Conservation (phyloP, 2,329 filamentous ascomycete species). For the Teratosphaeria zuluensis region DNA sequence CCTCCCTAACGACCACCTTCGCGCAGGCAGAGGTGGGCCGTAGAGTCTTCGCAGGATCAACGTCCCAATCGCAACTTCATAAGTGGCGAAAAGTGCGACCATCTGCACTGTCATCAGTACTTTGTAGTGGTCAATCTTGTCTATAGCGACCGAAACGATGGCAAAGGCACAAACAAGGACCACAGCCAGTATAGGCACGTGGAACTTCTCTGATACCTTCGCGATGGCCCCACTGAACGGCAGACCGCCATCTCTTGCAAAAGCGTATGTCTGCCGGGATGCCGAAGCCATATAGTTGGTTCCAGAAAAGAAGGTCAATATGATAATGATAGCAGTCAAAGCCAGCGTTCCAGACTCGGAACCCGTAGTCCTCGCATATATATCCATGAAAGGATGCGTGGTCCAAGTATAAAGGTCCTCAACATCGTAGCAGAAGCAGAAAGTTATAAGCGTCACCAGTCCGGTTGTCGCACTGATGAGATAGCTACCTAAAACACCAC, state of each 20-base stretch:
- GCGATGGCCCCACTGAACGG: background rate
- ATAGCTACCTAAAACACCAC: constrained; percentile 20
- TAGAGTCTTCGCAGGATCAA: no score
- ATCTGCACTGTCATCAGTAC: no score
- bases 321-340: constrained; percentile 23
- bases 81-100: no score
- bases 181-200: background rate
- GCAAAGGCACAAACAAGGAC: background rate
- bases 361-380: background rate
- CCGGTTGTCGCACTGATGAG: background rate
- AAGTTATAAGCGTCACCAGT: background rate
- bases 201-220: background rate
- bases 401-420: background rate
- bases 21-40: no score
- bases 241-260: constrained; percentile 26
- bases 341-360: background rate
- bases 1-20: no score
- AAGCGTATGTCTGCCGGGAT: constrained; percentile 30
- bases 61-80: no score
- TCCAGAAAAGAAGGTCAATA: constrained; percentile 23
- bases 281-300: constrained; percentile 29
- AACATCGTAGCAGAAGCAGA: background rate
- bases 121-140: background rate
- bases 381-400: background rate
- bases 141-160: background rate